A percentile compares a stretch with the other conserved stretches of the same genome.
Evolutionary conservation across 768 basidiomycete species (phyloP).

Genomic region (Exsudoporus frostii): DNA sequence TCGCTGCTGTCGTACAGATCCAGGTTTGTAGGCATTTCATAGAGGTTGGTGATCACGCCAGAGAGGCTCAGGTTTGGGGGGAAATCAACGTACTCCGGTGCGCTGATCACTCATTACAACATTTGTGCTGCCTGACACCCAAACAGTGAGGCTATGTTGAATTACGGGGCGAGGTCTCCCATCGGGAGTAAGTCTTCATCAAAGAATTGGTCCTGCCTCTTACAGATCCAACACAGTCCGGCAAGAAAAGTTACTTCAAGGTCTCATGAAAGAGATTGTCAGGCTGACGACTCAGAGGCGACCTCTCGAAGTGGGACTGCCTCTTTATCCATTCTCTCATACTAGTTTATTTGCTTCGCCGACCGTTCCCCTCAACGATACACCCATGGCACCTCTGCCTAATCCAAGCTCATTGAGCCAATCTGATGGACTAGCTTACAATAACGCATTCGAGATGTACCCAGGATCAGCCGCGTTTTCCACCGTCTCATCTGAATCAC

Average conservation of each 20-base stretch:
- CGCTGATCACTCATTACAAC: slow-evolving; percentile 12
- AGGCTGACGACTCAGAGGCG: slow-evolving; percentile 77
- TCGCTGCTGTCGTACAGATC: slow-evolving; percentile 83
- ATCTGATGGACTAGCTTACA: background rate
- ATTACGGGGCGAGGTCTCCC: slow-evolving; percentile 74
- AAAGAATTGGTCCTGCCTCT: background rate
- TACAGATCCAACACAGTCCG: slow-evolving; percentile 49
- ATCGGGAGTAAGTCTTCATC: slow-evolving; percentile 64
- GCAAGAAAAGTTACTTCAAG: slow-evolving; percentile 79
- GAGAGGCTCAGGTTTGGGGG: slow-evolving; percentile 80
- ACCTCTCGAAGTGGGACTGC: slow-evolving; percentile 76
- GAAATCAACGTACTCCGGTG: slow-evolving; percentile 83
- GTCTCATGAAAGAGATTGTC: slow-evolving; percentile 82
- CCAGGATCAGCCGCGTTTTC: slow-evolving; percentile 4
- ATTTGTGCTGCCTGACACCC: slow-evolving; percentile 5
- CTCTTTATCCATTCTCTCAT: slow-evolving; percentile 80
- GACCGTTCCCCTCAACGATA: slow-evolving; percentile 32
- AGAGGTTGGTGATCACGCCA: slow-evolving; percentile 68
- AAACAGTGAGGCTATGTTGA: slow-evolving; percentile 76
- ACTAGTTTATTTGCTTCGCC: slow-evolving; percentile 56
- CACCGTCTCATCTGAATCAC: background rate
- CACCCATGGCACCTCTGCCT: slow-evolving; percentile 29
- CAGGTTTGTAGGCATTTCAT: slow-evolving; percentile 86
- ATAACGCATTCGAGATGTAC: slow-evolving; percentile 8
- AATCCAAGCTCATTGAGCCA: slow-evolving; percentile 17